Evolutionary conservation across 2,329 filamentous ascomycete species (phyloP), one percentile per base, ranked within the genome.

Genomic region (Monilinia laxa): DNA sequence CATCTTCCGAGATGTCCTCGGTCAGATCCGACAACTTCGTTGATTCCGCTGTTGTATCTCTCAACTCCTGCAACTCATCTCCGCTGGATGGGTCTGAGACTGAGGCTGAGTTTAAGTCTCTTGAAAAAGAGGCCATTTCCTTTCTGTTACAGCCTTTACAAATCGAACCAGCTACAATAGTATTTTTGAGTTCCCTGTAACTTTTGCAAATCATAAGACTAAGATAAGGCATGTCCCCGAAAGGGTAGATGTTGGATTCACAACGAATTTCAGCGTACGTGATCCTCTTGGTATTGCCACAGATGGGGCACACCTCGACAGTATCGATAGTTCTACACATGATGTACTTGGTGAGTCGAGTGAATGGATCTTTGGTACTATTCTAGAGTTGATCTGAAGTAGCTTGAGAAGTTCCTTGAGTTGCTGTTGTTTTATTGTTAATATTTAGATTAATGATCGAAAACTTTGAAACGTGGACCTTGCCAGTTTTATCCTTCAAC

Each of bases 191-290:
- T 20, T 51, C 14, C 20, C 28, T 18, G 45, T 51, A 60, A 28
- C 1, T 2, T 12, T 7, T 2, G 1, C 58, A 60, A 9, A 1
- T 3, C 1, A 6, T 6, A 7, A 18, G 1, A 23, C 23, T 6
- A n/a, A n/a, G n/a, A 35, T 35, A 6, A 35, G 28, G 28, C 4
- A 35, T 1, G 10, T 6, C 4, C 28, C 45, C 12, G 28, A 25
- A 4, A 4, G 20, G 23, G 18, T n/a, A 4, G 14, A 9, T 38
- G n/a, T 38, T 51, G 28, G 7, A 18, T 18, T 23, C 58, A 20
- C 58, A 60, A 2, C 2, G 14, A 16, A 49, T 6, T 2, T 12
- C 28, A 2, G 18, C 20, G 2, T 18, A 1, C 20, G 12, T 38
- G 14, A 23, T 38, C 12, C 6, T 38, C n/a, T 20, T 49, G 6